Conservation (phyloP, 2,329 filamentous ascomycete genomes). For the Juglanconis juglandina region DNA sequence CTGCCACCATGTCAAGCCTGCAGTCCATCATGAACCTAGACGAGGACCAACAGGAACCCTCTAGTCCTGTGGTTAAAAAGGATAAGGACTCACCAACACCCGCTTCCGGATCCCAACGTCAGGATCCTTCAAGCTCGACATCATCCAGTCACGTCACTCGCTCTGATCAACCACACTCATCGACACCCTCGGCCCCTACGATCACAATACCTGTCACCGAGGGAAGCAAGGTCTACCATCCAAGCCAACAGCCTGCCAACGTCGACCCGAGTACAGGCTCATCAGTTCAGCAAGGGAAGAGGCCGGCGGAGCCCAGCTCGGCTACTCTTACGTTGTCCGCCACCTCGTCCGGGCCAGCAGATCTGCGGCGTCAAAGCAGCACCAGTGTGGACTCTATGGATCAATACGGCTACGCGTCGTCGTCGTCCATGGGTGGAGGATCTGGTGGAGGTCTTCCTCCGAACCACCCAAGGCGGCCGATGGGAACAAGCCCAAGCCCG, state of each 20-base stretch:
- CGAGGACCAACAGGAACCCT: constrained; percentile 42
- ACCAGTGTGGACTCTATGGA: constrained; percentile 51
- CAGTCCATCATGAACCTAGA: constrained; percentile 56
- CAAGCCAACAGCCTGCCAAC: constrained; percentile 25
- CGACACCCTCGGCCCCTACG: constrained; percentile 23
- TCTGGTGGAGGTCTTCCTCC: constrained; percentile 17
- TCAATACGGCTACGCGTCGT: constrained; percentile 33
- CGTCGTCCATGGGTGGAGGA: constrained; percentile 31
- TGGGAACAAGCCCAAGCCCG: constrained; percentile 29
- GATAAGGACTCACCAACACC: constrained; percentile 38
- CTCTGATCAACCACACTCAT: constrained; percentile 29
- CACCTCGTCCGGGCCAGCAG: constrained; percentile 27
- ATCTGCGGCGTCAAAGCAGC: constrained; percentile 39
- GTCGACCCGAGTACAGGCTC: constrained; percentile 21
- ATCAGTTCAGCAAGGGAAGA: constrained; percentile 12
- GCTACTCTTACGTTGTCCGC: constrained; percentile 16
- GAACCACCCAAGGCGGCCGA: constrained; percentile 38
- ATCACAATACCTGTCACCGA: constrained; percentile 27
- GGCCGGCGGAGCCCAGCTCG: constrained; percentile 22
- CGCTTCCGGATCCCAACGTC: constrained; percentile 31
- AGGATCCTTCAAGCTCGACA: constrained; percentile 33
- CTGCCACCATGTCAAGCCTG: constrained; percentile 50
- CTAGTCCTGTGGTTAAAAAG: constrained; percentile 41
- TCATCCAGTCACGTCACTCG: constrained; percentile 37
- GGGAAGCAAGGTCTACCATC: constrained; percentile 17